Percentiles rank a stretch among this genome's conserved stretches.
Evolutionary conservation across 805 yeast genomes (phyloP).

Genomic region (Brettanomyces anomalus): DNA sequence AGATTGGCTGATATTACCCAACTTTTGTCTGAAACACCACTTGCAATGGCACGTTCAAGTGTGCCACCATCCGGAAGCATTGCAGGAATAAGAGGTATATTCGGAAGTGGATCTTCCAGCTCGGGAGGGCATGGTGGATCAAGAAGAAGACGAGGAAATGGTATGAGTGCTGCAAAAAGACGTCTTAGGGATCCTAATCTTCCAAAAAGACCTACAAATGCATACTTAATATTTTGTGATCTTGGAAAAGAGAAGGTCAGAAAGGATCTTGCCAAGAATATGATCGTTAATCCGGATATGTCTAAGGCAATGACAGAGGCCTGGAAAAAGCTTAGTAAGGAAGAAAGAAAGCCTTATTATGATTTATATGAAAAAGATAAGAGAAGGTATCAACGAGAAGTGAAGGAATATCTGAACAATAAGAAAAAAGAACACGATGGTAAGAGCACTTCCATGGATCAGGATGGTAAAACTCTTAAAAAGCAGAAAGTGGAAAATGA

Average conservation of each 20-base stretch:
- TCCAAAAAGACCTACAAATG: slow-evolving; percentile 87
- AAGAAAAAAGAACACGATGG: slow-evolving; percentile 13
- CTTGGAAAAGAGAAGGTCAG: slow-evolving; percentile 68
- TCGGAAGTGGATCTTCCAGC: slow-evolving; percentile 8
- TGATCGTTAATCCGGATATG: slow-evolving; percentile 51
- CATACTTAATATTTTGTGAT: slow-evolving; percentile 82
- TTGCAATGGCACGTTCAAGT: slow-evolving; percentile 12
- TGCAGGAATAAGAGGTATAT: slow-evolving; percentile 3
- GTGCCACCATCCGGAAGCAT: background rate
- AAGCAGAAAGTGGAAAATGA: background rate
- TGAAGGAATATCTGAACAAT: slow-evolving; percentile 35
- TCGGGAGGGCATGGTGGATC: slow-evolving; percentile 10
- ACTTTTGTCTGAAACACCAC: slow-evolving; percentile 20
- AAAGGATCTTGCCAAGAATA: slow-evolving; percentile 42
- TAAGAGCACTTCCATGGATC: background rate
- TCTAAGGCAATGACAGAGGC: slow-evolving; percentile 75
- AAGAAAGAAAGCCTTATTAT: slow-evolving; percentile 63
- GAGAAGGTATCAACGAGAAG: slow-evolving; percentile 63
- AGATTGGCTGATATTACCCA: slow-evolving; percentile 19
- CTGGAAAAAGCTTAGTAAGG: slow-evolving; percentile 70
- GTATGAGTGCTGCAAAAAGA: slow-evolving; percentile 17
- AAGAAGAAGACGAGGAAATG: slow-evolving; percentile 3
- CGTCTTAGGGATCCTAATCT: slow-evolving; percentile 66
- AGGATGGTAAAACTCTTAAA: background rate
- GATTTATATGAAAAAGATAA: slow-evolving; percentile 73